Evolutionary conservation across 2,329 filamentous ascomycete species (phyloP), one percentile per base, ranked within the genome.

Genomic region (Fusarium lateritium): DNA sequence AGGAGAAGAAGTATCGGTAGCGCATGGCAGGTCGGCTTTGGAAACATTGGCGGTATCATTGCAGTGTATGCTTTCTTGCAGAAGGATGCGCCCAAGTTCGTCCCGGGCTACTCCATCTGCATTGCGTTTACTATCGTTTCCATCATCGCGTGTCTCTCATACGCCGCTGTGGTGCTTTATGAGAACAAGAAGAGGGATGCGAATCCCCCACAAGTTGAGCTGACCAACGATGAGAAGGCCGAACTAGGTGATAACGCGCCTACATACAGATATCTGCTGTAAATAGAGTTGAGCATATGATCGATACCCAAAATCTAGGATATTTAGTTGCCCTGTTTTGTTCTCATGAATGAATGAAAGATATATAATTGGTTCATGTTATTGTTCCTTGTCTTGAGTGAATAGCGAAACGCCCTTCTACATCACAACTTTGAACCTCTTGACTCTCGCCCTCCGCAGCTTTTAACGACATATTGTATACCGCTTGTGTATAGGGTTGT

Each of bases 31-130:
- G 84, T 94, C 43, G 91, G 90, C 1, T 93, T 94, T 69, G 92
- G 92, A 13, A 94, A 94, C 73, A 88, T 94, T 38, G 92, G 92
- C 42, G 92, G 92, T 26, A 94, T 94, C 74, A 90, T 94, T 64
- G 86, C 92, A 14, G 93, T 92, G 0, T 94, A 89, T 79, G 82
- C 88, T 2, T 94, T 93, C 77, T 75, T 92, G 19, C 76, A 80
- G 24, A 85, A 82, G 53, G 93, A 97, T 76, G 86, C 87, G 3
- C 93, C 92, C 1, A 76, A 79, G 45, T 97, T 91, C 78, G 86
- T 82, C 8, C 89, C 85, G 1, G 94, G 94, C 0, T 97, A 96
- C 79, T 86, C 85, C 55, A 94, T 97, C 67, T 91, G 89, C 75
- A 84, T 97, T 7, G 88, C 85, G 0, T 97, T 97, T 74, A 86